Base-by-base conservation (phyloP, 345 rosid genomes). In the Erodium maritimum region DNA sequence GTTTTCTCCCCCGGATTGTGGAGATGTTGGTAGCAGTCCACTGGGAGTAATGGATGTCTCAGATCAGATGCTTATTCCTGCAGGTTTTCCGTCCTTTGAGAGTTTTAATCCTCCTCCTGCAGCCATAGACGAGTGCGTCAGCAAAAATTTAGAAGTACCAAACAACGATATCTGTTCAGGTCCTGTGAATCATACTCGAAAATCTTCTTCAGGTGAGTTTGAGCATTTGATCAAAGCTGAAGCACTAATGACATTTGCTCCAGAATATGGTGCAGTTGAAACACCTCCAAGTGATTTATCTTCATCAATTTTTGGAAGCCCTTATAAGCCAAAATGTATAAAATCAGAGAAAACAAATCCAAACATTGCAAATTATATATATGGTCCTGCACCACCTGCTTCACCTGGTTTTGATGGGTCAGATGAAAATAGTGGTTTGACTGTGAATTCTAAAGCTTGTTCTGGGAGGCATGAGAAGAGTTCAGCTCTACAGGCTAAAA, bases 231-330 rank as follows among this genome's bases (percentile, higher is more conserved):
- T 89, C 60, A 93, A 85, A 79, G 95, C 90, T 21, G 99, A 93
- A 80, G 99, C 99, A 60, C 67, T 85, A 75, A 79, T 93, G 94
- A 83, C 96, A 11, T 89, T 87, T 79, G 94, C 99, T 65, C 81
- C 85, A 14, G 99, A 93, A 72, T 93, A 87, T 82, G 97, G 94
- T 58, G 97, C 97, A 34, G 95, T 93, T 61, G 96, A 89, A 78
- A 72, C 91, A 64, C 79, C 84, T 42, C 23, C 74, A 55, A 82
- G 84, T 65, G 96, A 85, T 63, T 42, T 75, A 57, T 79, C 86
- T 48, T 78, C 82, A 3, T 74, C 87, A 19, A 73, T 82, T 75
- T 82, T 87, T 73, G 87, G 75, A 75, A 85, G 75, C 62, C 96
- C 99, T 56, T 93, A 93, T 77, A 73, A 75, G 58, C 99, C 99